Base-by-base conservation (phyloP, 1,284 basidiomycete species). In the Rhodotorula sp. region DNA sequence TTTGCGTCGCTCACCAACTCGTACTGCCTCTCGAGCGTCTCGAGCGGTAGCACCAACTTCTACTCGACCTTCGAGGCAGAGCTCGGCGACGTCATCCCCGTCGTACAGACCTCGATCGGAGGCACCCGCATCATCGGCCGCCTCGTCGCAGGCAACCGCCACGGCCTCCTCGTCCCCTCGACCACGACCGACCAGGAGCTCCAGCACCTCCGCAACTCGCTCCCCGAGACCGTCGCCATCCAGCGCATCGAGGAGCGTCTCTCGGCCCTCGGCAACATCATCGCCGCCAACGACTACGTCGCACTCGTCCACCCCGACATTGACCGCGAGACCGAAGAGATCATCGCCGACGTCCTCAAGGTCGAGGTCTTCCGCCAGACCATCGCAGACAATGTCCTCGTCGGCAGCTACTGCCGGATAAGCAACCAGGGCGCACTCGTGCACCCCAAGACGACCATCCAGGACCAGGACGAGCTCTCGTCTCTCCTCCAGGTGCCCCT, bases 361-460 rank as follows among this genome's bases (percentile, higher is more conserved):
- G 97, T 99, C 72, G 97, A 99, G 83, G 97, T 99, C 9, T 99
- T 99, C 86, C 86, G 96, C 64, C 96, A 99, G 83, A 99, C 95
- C 21, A 87, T 99, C 76, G 96, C 96, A 21, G 90, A 92, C 79
- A 98, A 99, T 83, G 94, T 96, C 60, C 88, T 99, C 61, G 96
- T 99, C 48, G 97, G 97, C 59, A 91, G 89, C 73, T 99, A 99
- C 82, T 94, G 92, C 80, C 92, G 89, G 64, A 88, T 99, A 79
- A 91, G 92, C 58, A 99, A 99, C 82, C 91, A 97, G 84, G 97
- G 97, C 66, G 96, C 95, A 21, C 86, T 99, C 58, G 97, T 98
- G 0, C 97, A 99, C 81, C 96, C 97, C 32, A 93, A 96, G 81
- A 99, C 97, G 64, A 94, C 92, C 79, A 85, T 97, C 73, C 93